These are phyloP conservation scores for Penicillium thymicola DNA, from an alignment of 2,329 filamentous ascomycete genomes.

Conservation along the genomic window DNA sequence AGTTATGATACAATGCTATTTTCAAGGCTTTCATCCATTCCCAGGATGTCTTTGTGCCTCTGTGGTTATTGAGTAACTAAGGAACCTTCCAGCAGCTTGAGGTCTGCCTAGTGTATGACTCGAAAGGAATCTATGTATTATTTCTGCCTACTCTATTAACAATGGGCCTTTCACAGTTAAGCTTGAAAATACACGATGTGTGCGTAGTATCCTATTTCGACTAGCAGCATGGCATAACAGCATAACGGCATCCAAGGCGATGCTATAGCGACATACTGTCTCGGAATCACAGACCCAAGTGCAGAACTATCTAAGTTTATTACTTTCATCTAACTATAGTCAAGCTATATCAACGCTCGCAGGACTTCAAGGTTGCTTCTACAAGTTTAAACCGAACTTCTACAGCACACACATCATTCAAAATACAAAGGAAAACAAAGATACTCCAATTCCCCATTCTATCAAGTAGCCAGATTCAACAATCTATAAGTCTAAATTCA, in stretches of 20 bases:
- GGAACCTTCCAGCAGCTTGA: not conserved
- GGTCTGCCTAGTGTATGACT: not conserved
- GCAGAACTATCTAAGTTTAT: not conserved
- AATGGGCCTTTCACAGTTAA: not conserved
- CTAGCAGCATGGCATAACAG: not conserved
- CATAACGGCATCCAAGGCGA: not conserved
- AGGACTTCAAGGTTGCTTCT: not conserved
- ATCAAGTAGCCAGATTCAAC: not conserved
- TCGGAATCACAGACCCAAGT: not conserved
- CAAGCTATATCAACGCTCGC: not conserved
- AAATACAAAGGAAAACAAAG: not conserved
- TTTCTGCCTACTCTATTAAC: not conserved
- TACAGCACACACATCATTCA: too few relatives aligned
- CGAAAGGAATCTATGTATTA: not conserved
- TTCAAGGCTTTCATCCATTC: not conserved
- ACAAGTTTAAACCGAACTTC: not conserved
- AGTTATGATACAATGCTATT: not conserved
- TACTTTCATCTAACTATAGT: not conserved
- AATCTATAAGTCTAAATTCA: not conserved
- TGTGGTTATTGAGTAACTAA: not conserved
- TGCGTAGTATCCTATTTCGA: too few relatives aligned
- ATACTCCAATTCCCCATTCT: not conserved
- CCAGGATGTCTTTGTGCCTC: not conserved
- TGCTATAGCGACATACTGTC: not conserved
- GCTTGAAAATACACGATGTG: not conserved